A percentile compares a stretch with the other conserved stretches of the same genome.
These are phyloP conservation scores for Maudiozyma serrabonitensis DNA, from an alignment of 805 yeast genomes.

Conservation along the genomic window DNA sequence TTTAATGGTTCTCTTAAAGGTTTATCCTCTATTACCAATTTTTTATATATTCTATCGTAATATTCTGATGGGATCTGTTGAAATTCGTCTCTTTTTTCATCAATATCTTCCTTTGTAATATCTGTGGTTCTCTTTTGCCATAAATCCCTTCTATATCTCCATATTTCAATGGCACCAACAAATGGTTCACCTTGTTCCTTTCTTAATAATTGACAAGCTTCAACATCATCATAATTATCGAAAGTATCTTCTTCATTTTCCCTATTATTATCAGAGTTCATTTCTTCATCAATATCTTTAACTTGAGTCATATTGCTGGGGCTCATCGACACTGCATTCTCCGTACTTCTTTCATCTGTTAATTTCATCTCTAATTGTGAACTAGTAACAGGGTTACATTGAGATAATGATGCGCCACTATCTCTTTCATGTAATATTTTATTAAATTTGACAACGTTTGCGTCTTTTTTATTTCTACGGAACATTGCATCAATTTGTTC, in stretches of 20 bases:
- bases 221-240: slow-evolving; percentile 26
- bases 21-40: slow-evolving; percentile 60
- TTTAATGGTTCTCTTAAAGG: slow-evolving; percentile 62
- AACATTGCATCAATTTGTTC: slow-evolving; percentile 18
- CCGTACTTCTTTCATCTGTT: slow-evolving; percentile 13
- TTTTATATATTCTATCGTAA: slow-evolving; percentile 54
- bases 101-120: slow-evolving; percentile 7
- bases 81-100: slow-evolving; percentile 15
- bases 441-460: background rate
- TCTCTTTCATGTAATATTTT: slow-evolving; percentile 7
- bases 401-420: slow-evolving; percentile 11
- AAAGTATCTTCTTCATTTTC: slow-evolving; percentile 17
- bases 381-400: background rate
- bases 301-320: background rate
- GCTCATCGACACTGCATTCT: background rate
- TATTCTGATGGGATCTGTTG: slow-evolving; percentile 37
- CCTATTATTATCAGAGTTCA: background rate
- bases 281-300: background rate
- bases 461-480: slow-evolving; percentile 1
- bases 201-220: slow-evolving; percentile 27
- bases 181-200: slow-evolving; percentile 32
- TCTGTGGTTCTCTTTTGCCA: slow-evolving; percentile 38
- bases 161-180: slow-evolving; percentile 46
- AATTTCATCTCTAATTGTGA: slow-evolving; percentile 15
- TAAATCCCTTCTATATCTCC: slow-evolving; percentile 58